A percentile compares a stretch with the other conserved stretches of the same genome.
These are phyloP conservation scores for Cylindrotheca closterium DNA, from an alignment of 108 stramenopile species.

Conservation along the genomic window DNA sequence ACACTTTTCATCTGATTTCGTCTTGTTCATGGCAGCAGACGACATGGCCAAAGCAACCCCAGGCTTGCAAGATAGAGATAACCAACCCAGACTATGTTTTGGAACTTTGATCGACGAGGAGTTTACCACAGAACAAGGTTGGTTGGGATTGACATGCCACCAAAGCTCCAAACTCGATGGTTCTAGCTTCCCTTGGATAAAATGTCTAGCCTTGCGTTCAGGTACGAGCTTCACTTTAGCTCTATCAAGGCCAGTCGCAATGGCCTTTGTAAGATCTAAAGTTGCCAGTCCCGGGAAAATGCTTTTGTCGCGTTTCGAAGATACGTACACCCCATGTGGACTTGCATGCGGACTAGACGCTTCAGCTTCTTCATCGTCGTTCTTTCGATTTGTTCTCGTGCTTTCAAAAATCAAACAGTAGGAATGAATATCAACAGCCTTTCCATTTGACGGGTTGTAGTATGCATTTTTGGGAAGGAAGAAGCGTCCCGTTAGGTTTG, in stretches of 20 bases:
- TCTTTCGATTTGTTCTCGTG: not conserved
- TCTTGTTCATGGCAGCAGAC: not conserved
- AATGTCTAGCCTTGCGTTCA: conserved; percentile 15
- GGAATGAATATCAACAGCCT: conserved; percentile 29
- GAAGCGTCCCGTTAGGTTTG: conserved; percentile 30
- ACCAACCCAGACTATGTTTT: conserved; percentile 51
- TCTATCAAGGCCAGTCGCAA: conserved; percentile 18
- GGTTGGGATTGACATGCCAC: conserved; percentile 34
- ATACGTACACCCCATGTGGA: not conserved
- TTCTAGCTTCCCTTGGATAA: conserved; percentile 21
- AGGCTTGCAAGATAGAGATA: conserved; percentile 42
- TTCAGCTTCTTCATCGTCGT: not conserved
- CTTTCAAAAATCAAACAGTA: conserved; percentile 33
- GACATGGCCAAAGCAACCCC: conserved; percentile 31
- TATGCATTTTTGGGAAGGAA: conserved; percentile 40
- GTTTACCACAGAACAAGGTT: conserved; percentile 37
- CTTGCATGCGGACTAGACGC: not conserved
- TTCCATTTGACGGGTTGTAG: conserved; percentile 31
- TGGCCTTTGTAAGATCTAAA: conserved; percentile 18
- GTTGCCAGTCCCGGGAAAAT: conserved; percentile 29
- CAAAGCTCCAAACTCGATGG: conserved; percentile 27
- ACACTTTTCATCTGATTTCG: not conserved
- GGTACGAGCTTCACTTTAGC: conserved; percentile 11
- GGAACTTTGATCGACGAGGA: conserved; percentile 19
- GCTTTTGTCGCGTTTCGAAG: conserved; percentile 30